Evolutionary conservation across 345 rosid genomes (phyloP).

Genomic region (Hypericum androsaemum): DNA sequence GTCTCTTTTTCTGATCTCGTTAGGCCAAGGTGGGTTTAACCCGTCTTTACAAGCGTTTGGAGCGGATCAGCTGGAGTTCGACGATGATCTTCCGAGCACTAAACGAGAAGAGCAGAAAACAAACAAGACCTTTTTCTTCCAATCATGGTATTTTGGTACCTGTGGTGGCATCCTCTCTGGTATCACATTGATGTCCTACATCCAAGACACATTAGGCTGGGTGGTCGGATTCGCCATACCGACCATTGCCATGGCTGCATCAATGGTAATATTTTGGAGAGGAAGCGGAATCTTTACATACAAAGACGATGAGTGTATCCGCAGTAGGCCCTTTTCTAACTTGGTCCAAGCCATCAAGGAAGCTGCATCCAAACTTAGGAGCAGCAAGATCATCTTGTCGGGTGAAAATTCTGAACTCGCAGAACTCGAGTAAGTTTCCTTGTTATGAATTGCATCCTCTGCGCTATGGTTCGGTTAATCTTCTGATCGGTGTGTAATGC

Average conservation of each 20-base stretch:
- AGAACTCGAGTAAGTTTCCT: constrained; percentile 75
- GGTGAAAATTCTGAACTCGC: constrained; percentile 28
- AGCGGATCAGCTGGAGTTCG: constrained; percentile 63
- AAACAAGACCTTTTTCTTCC: constrained; percentile 48
- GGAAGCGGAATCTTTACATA: constrained; percentile 47
- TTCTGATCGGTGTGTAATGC: constrained; percentile 7
- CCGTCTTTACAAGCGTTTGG: constrained; percentile 94
- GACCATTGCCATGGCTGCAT: constrained; percentile 52
- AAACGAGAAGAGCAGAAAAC: constrained; percentile 34
- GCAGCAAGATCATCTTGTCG: constrained; percentile 27
- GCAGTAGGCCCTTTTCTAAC: constrained; percentile 18
- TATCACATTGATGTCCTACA: constrained; percentile 69
- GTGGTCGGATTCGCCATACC: constrained; percentile 82
- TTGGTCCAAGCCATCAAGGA: constrained; percentile 30
- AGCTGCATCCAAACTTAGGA: constrained; percentile 17
- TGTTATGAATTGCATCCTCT: background rate
- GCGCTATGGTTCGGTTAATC: background rate
- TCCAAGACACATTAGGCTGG: constrained; percentile 91
- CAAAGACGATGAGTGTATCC: constrained; percentile 15
- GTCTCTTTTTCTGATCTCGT: constrained; percentile 64
- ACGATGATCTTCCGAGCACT: constrained; percentile 34
- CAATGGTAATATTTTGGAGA: constrained; percentile 39
- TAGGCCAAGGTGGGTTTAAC: constrained; percentile 76
- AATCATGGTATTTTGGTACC: constrained; percentile 90
- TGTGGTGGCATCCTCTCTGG: constrained; percentile 87